Conservation (phyloP, 768 basidiomycete genomes). For the Amanita muscaria region DNA sequence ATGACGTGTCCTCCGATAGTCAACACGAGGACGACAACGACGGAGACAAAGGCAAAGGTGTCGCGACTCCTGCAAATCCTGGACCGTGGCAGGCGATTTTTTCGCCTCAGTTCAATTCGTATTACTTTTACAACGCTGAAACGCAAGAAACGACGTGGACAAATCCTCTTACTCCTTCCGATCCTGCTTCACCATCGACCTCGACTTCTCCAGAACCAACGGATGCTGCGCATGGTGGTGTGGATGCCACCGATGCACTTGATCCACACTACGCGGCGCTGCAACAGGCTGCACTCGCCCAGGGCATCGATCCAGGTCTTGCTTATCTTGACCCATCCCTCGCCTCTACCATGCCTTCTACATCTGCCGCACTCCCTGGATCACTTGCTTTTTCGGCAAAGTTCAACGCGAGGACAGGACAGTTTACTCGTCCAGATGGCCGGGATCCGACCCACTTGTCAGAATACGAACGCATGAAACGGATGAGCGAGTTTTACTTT, state of each 20-base stretch:
- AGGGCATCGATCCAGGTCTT: slow-evolving; percentile 77
- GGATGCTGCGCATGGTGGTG: slow-evolving; percentile 11
- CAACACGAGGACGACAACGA: neutral
- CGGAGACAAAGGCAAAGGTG: neutral
- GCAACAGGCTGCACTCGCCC: slow-evolving; percentile 64
- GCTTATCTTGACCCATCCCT: slow-evolving; percentile 76
- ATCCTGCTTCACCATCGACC: slow-evolving; percentile 16
- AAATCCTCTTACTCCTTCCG: slow-evolving; percentile 52
- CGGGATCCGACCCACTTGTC: slow-evolving; percentile 71
- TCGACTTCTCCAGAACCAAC: slow-evolving; percentile 18
- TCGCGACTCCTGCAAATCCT: slow-evolving; percentile 11
- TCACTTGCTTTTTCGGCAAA: slow-evolving; percentile 51
- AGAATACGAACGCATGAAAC: slow-evolving; percentile 72
- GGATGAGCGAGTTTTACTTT: slow-evolving; percentile 87
- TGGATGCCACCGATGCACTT: slow-evolving; percentile 17
- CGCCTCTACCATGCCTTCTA: slow-evolving; percentile 21
- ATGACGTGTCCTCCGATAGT: too few relatives aligned
- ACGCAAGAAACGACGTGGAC: slow-evolving; percentile 81
- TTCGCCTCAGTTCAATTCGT: slow-evolving; percentile 67
- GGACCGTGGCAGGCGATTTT: slow-evolving; percentile 73
- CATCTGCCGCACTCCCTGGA: slow-evolving; percentile 23
- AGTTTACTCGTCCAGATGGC: slow-evolving; percentile 56
- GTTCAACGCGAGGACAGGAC: slow-evolving; percentile 77
- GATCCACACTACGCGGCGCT: slow-evolving; percentile 37
- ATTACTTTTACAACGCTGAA: slow-evolving; percentile 75